These are phyloP conservation scores for Chrysopogon serrulatus DNA, from an alignment of 176 grass and related monocot species.

Conservation along the genomic window DNA sequence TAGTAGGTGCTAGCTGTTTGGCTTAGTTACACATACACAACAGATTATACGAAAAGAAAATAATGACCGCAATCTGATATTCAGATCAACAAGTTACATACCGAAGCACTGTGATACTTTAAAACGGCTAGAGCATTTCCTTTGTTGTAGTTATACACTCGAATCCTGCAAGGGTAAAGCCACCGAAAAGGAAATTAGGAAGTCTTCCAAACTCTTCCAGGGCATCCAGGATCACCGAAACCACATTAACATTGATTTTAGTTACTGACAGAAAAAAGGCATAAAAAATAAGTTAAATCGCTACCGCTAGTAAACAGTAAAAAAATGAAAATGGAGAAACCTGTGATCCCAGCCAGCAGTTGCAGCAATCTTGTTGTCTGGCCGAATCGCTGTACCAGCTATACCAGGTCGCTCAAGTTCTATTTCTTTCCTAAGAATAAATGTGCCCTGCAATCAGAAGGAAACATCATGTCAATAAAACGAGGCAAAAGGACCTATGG, in stretches of 20 bases:
- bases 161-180: conserved; percentile 52
- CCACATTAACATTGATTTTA: background rate
- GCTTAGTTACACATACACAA: background rate
- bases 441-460: conserved; percentile 38
- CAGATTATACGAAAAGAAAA: background rate
- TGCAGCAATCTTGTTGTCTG: conserved; percentile 81
- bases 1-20: background rate
- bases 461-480: background rate
- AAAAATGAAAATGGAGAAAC: conserved; percentile 38
- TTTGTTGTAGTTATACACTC: conserved; percentile 80
- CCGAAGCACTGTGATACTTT: conserved; percentile 73
- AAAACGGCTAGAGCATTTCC: conserved; percentile 72
- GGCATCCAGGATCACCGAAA: background rate
- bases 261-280: background rate
- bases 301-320: background rate
- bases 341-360: conserved; percentile 95
- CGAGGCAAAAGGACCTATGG: background rate
- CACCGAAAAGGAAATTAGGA: background rate
- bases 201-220: background rate
- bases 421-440: conserved; percentile 80
- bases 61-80: background rate
- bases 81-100: conserved; percentile 32
- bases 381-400: conserved; percentile 58
- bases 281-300: background rate
- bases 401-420: conserved; percentile 68